Evolutionary conservation across 225 moss, liverwort and hornwort species (phyloP).

Genomic region (Straminergon stramineum): DNA sequence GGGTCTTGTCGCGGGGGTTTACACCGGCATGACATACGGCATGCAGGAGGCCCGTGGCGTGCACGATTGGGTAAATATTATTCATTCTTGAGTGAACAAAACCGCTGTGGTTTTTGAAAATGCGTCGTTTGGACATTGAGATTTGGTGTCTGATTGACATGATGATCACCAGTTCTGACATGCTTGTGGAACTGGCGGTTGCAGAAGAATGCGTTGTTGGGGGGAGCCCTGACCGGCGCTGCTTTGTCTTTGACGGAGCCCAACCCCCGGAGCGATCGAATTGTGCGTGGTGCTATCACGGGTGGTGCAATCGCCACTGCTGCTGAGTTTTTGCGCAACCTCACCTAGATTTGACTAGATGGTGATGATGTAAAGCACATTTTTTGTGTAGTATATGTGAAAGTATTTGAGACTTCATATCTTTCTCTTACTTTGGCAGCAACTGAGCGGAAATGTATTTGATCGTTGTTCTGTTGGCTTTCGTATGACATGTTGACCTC

Average conservation of each 20-base stretch:
- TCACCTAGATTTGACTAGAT: constrained; percentile 18
- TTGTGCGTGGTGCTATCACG: constrained; percentile 64
- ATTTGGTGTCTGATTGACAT: too few species aligned
- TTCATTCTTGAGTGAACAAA: not conserved
- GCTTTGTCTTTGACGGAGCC: constrained; percentile 81
- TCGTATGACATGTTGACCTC: not conserved
- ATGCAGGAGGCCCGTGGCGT: constrained; percentile 87
- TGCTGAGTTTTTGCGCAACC: constrained; percentile 69
- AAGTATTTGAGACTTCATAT: not conserved
- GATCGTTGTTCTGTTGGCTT: not conserved
- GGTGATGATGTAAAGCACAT: constrained; percentile 1
- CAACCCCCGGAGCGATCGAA: constrained; percentile 60
- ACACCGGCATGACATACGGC: constrained; percentile 82
- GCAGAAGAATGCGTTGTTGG: constrained; percentile 83
- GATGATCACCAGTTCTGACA: not conserved
- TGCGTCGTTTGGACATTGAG: too few species aligned
- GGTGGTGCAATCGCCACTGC: constrained; percentile 88
- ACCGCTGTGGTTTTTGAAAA: not conserved
- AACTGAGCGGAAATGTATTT: not conserved
- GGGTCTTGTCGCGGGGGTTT: constrained; percentile 85
- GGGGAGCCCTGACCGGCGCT: constrained; percentile 78
- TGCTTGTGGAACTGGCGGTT: not conserved
- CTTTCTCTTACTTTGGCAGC: not conserved
- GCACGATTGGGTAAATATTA: constrained; percentile 58
- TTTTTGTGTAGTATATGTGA: constrained; percentile 20